phyloP scores from a whole-genome alignment of 164 flowering plant genomes.

The Buxus sempervirens region DNA sequence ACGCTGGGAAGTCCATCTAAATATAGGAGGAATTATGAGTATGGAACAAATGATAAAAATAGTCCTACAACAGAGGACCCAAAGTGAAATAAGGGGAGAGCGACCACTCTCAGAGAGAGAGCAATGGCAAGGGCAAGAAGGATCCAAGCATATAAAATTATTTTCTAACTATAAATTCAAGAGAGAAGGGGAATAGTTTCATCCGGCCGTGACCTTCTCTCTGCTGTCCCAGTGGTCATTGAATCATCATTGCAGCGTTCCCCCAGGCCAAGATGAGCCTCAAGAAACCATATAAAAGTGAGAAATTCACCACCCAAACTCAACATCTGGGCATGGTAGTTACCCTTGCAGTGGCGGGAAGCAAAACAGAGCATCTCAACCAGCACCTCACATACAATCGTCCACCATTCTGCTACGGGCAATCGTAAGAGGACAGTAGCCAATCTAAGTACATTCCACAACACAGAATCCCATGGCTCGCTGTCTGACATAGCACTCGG shows the following conservation, averaged over 20 bases:
- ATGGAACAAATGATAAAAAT: slow-evolving; percentile 32
- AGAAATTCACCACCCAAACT: background rate
- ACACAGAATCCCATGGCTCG: slow-evolving; percentile 18
- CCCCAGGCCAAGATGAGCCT: background rate
- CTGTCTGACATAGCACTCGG: slow-evolving; percentile 14
- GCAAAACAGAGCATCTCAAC: background rate
- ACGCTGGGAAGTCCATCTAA: slow-evolving; percentile 48
- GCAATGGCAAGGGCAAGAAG: slow-evolving; percentile 77
- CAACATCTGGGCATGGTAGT: background rate
- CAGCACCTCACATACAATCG: background rate
- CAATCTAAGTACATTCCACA: slow-evolving; percentile 8
- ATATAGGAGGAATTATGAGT: slow-evolving; percentile 35
- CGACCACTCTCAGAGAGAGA: slow-evolving; percentile 45
- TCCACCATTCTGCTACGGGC: background rate
- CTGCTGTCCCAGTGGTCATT: too few species aligned
- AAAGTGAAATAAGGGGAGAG: slow-evolving; percentile 51
- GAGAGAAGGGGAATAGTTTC: too few species aligned
- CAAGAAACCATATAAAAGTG: background rate
- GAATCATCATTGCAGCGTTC: too few species aligned
- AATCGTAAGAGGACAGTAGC: background rate
- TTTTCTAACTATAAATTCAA: too few species aligned
- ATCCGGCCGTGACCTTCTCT: too few species aligned
- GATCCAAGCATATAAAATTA: slow-evolving; percentile 88
- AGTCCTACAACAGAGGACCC: slow-evolving; percentile 55
- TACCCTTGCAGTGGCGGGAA: background rate